These are phyloP conservation scores for Physocladia obscura DNA, from an alignment of 192 early-diverging fungal genomes.

Conservation along the genomic window DNA sequence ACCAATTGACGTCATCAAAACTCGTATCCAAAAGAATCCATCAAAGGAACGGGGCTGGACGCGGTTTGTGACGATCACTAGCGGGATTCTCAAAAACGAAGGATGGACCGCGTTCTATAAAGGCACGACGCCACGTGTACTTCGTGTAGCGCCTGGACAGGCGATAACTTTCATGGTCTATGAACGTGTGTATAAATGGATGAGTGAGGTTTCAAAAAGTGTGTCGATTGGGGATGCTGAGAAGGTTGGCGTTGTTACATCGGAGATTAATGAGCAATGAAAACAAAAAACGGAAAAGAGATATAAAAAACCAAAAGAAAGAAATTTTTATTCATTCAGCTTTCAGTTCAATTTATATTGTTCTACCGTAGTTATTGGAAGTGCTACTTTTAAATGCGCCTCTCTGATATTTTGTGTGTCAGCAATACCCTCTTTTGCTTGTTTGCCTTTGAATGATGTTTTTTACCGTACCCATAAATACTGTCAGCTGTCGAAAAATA, in stretches of 20 bases:
- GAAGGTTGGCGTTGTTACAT: neutral
- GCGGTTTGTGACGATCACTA: constrained; percentile 76
- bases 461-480: no score
- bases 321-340: neutral
- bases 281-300: no score
- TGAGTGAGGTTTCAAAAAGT: constrained; percentile 29
- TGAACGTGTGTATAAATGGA: constrained; percentile 45
- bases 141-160: constrained; percentile 95
- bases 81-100: constrained; percentile 80
- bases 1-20: constrained; percentile 98
- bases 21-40: constrained; percentile 88
- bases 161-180: constrained; percentile 92
- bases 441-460: no score
- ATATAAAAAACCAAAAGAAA: neutral
- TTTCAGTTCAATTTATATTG: no score
- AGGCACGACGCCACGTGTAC: constrained; percentile 86
- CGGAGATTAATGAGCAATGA: constrained; percentile 19
- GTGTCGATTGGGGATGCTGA: constrained; percentile 17
- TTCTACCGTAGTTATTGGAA: no score
- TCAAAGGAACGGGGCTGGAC: constrained; percentile 71
- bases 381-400: no score
- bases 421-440: no score
- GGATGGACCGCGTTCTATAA: constrained; percentile 93
- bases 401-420: no score
- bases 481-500: no score